These are phyloP conservation scores for Gossypium longicalyx DNA, from an alignment of 345 rosid species.

Conservation along the genomic window DNA sequence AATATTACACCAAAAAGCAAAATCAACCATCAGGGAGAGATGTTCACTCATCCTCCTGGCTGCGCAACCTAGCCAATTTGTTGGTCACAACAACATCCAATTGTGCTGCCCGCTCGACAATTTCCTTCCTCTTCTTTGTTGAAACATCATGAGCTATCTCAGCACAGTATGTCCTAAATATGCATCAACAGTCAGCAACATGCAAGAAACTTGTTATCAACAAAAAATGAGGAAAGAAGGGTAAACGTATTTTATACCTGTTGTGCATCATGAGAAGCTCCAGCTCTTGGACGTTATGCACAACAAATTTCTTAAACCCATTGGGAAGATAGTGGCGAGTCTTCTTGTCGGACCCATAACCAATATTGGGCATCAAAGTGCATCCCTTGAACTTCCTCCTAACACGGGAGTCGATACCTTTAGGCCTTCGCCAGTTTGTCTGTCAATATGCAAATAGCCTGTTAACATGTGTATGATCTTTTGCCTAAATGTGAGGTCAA, in stretches of 20 bases:
- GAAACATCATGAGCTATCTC: constrained; percentile 67
- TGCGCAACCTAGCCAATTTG: constrained; percentile 67
- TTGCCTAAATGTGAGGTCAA: not conserved
- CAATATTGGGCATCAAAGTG: constrained; percentile 64
- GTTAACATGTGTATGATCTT: not conserved
- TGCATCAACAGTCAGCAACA: not conserved
- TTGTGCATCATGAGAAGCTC: constrained; percentile 72
- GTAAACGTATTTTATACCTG: not conserved
- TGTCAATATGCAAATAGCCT: constrained; percentile 13
- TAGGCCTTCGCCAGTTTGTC: constrained; percentile 31
- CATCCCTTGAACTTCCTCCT: constrained; percentile 44
- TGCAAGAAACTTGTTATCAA: not conserved
- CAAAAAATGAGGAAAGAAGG: not conserved
- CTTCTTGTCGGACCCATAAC: constrained; percentile 43
- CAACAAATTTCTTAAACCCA: constrained; percentile 50
- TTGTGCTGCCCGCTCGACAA: constrained; percentile 59
- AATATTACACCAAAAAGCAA: constrained; percentile 13
- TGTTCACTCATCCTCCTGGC: constrained; percentile 62
- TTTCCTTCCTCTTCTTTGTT: constrained; percentile 59
- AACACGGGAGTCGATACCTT: too few species aligned
- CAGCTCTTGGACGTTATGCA: constrained; percentile 50
- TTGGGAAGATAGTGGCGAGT: constrained; percentile 59
- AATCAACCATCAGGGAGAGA: not conserved
- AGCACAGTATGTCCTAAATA: constrained; percentile 57
- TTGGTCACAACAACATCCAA: constrained; percentile 67